Percentiles rank a stretch among this genome's conserved stretches.
These are phyloP conservation scores for Penicillium sp. DNA, from an alignment of 2,329 filamentous ascomycete genomes.

Conservation along the genomic window DNA sequence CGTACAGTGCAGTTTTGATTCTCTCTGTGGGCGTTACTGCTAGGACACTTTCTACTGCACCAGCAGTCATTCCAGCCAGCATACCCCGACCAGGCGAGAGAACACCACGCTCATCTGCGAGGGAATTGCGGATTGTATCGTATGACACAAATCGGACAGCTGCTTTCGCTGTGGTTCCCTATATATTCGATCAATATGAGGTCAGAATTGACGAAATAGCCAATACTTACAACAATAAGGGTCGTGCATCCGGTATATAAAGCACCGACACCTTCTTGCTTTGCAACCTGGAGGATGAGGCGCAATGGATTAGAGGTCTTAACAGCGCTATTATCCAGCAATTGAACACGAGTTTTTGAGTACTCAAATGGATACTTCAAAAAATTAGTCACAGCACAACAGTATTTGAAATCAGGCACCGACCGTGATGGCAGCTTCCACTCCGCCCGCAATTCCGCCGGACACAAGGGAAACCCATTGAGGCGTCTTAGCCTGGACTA, in stretches of 20 bases:
- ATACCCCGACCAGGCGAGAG: slow-evolving; percentile 59
- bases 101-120: slow-evolving; percentile 56
- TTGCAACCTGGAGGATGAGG: slow-evolving; percentile 57
- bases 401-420: background rate
- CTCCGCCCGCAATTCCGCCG: slow-evolving; percentile 54
- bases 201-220: background rate
- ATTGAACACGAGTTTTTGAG: slow-evolving; percentile 51
- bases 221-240: slow-evolving; percentile 47
- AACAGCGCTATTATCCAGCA: slow-evolving; percentile 5
- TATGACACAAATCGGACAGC: slow-evolving; percentile 67
- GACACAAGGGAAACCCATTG: slow-evolving; percentile 51
- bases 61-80: slow-evolving; percentile 65
- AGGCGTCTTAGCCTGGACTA: slow-evolving; percentile 24
- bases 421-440: slow-evolving; percentile 55
- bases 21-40: slow-evolving; percentile 69
- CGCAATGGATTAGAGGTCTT: slow-evolving; percentile 15
- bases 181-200: background rate
- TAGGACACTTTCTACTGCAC: slow-evolving; percentile 62
- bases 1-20: slow-evolving; percentile 63
- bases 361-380: slow-evolving; percentile 65
- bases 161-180: slow-evolving; percentile 64
- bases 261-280: slow-evolving; percentile 57
- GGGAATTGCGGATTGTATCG: slow-evolving; percentile 61
- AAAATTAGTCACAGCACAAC: background rate
- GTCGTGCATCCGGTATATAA: slow-evolving; percentile 66